These are phyloP conservation scores for Ormosia emarginata DNA, from an alignment of 306 rosid genomes.

Conservation along the genomic window DNA sequence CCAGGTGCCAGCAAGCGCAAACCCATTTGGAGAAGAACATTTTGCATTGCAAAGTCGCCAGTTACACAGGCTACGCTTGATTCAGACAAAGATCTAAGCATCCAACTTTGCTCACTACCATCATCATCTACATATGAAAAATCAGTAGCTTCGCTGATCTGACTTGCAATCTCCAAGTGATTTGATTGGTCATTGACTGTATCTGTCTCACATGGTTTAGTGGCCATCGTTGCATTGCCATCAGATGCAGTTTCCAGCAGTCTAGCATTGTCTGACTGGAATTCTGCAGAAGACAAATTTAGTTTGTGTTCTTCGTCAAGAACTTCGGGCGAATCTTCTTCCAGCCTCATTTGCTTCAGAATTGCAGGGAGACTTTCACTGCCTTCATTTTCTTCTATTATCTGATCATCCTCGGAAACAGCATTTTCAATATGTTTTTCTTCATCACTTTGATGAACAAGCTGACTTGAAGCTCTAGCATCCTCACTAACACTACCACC, in stretches of 20 bases:
- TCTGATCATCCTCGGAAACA: constrained; percentile 31
- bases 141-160: constrained; percentile 55
- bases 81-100: constrained; percentile 82
- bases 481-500: constrained; percentile 31
- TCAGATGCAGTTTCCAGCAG: constrained; percentile 11
- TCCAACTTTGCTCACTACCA: constrained; percentile 88
- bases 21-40: constrained; percentile 95
- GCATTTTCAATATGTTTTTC: constrained; percentile 22
- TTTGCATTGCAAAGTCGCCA: constrained; percentile 94
- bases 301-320: constrained; percentile 31
- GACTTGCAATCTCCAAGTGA: constrained; percentile 52
- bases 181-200: constrained; percentile 31
- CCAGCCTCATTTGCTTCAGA: constrained; percentile 50
- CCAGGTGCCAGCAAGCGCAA: constrained; percentile 91
- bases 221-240: constrained; percentile 11
- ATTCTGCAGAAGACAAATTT: constrained; percentile 18
- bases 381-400: constrained; percentile 33
- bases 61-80: constrained; percentile 90
- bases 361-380: constrained; percentile 41
- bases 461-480: constrained; percentile 25
- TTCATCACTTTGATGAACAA: constrained; percentile 23
- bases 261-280: constrained; percentile 1
- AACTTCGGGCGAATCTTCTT: constrained; percentile 41
- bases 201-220: constrained; percentile 33
- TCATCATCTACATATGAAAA: constrained; percentile 57